Evolutionary conservation across 306 rosid genomes (phyloP).

Genomic region (Dryas drummondii): DNA sequence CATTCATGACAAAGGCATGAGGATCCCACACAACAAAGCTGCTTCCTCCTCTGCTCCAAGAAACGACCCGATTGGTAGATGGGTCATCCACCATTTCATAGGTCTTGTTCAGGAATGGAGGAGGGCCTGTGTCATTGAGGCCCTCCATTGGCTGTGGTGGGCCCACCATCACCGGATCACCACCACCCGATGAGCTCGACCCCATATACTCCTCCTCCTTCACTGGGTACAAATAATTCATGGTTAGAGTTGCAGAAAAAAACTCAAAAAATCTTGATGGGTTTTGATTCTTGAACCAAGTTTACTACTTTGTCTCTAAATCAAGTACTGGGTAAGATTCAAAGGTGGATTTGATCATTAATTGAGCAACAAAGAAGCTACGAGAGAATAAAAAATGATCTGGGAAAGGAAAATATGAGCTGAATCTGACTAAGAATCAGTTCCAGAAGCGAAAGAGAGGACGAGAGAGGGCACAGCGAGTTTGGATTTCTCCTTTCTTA

Average conservation of each 20-base stretch:
- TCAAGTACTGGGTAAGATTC: not conserved
- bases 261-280: not conserved
- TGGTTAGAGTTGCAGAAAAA: not conserved
- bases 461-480: too few relatives aligned
- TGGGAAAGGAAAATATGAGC: not conserved
- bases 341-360: not conserved
- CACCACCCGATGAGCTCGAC: slow-evolving; percentile 33
- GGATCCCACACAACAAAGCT: slow-evolving; percentile 91
- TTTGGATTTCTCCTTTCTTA: slow-evolving; percentile 19
- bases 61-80: slow-evolving; percentile 49
- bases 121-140: slow-evolving; percentile 77
- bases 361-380: not conserved
- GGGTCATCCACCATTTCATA: slow-evolving; percentile 82
- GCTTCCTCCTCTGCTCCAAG: slow-evolving; percentile 73
- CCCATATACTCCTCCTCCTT: slow-evolving; percentile 61
- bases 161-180: slow-evolving; percentile 24
- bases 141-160: slow-evolving; percentile 84
- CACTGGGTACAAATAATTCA: slow-evolving; percentile 55
- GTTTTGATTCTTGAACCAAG: not conserved
- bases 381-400: not conserved
- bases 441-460: not conserved
- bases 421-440: slow-evolving; percentile 3
- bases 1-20: slow-evolving; percentile 51
- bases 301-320: not conserved
- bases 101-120: slow-evolving; percentile 87